Evolutionary conservation across 225 moss, liverwort and hornwort genomes (phyloP), one percentile per base, ranked within the genome.

Genomic region (Lunularia cruciata): DNA sequence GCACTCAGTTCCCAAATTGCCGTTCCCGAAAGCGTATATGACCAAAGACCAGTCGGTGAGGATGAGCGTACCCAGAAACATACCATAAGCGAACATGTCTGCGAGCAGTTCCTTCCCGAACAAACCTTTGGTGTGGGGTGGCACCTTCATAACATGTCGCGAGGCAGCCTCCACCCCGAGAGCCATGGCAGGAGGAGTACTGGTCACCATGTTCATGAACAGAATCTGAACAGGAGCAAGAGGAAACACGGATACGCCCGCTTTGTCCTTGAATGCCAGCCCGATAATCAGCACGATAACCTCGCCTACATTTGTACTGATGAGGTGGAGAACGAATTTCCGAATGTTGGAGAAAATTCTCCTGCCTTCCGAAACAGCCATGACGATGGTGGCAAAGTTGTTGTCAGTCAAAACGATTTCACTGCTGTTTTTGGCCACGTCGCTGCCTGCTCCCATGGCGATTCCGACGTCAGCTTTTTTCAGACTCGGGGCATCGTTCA

Each of bases 371-470:
- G 53, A 57, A 25, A 87, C 65, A 6, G 84, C 81, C 2, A 72
- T 59, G 30, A 84, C 84, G 54, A 86, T 86, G 20, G 86, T 86
- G 0, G 78, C 83, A 56, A 86, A 86, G 64, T 86, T 86, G 78
- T 77, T 68, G 33, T 77, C 76, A 18, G 65, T 80, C 58, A 84
- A 76, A 15, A 86, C 83, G 1, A 87, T 84, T 28, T 79, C 84
- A 19, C 74, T 76, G n/a, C 80, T 76, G 23, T 68, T 42, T 67
- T 73, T 87, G 3, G 84, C 84, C 0, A 84, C 84, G 42, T 87
- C 84, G 19, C 78, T 87, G 6, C 84, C 84, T 0, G 79, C 78
- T 7, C 84, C 84, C 82, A 84, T 82, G 72, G 84, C 82, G n/a
- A 87, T 79, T 4, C 86, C 84, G 14, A 87, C 80, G 20, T 84